Conservation (phyloP, 371 early-diverging fungal genomes). For the Haplosporangium sp. region DNA sequence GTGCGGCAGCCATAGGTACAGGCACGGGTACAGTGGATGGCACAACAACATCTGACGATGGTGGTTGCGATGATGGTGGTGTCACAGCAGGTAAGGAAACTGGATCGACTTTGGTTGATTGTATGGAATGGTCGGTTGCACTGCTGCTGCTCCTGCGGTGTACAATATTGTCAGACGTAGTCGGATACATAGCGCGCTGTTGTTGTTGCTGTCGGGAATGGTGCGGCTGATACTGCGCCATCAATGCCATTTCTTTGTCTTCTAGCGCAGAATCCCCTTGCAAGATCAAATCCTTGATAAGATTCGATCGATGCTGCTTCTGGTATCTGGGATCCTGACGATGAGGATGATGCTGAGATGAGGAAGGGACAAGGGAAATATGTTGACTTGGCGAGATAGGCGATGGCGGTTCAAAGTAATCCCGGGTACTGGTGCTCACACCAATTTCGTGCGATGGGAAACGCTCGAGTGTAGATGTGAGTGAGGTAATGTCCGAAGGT, state of each 20-base stretch:
- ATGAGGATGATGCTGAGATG: slow-evolving; percentile 12
- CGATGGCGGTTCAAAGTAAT: not conserved
- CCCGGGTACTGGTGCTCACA: not conserved
- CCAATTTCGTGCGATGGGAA: not conserved
- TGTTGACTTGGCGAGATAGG: slow-evolving; percentile 4
- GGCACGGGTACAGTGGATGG: too few relatives aligned
- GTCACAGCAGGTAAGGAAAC: not conserved
- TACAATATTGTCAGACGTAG: not conserved
- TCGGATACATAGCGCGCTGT: not conserved
- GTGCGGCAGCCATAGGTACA: too few relatives aligned
- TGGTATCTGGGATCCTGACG: slow-evolving; percentile 19
- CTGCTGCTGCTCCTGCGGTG: not conserved
- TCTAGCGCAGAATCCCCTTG: slow-evolving; percentile 38
- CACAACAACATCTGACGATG: too few relatives aligned
- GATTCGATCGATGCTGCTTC: slow-evolving; percentile 35
- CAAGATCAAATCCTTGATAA: slow-evolving; percentile 48
- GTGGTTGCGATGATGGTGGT: not conserved
- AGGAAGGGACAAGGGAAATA: not conserved
- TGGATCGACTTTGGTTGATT: not conserved
- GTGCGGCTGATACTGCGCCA: slow-evolving; percentile 52
- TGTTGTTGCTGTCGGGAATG: slow-evolving; percentile 36
- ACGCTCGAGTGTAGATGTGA: slow-evolving; percentile 6
- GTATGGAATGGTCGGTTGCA: not conserved
- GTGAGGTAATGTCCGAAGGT: not conserved
- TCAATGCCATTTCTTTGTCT: slow-evolving; percentile 44